A percentile compares a stretch with the other conserved stretches of the same genome.
Conservation (phyloP, 345 rosid species). For the Gossypium stocksii region DNA sequence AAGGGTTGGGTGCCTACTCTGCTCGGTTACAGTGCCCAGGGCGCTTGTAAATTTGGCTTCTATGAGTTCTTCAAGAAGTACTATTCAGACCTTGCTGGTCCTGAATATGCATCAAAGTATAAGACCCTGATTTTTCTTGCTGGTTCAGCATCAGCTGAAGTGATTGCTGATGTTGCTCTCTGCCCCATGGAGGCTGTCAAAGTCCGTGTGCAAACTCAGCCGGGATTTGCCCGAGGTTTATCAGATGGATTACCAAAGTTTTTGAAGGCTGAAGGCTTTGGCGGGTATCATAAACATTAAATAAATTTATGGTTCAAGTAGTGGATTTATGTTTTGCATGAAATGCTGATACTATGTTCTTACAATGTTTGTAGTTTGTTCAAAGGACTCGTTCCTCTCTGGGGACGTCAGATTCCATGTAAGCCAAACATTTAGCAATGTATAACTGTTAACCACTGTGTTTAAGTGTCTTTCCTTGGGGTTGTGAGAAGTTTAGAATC, state of each 20-base stretch:
- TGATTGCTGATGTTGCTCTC: conserved; percentile 87
- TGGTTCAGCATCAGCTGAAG: conserved; percentile 92
- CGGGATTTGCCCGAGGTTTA: conserved; percentile 89
- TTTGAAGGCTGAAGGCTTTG: conserved; percentile 62
- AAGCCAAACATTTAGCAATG: conserved; percentile 23
- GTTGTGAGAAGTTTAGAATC: no score
- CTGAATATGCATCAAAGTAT: conserved; percentile 76
- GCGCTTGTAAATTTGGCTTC: conserved; percentile 87
- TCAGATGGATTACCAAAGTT: conserved; percentile 87
- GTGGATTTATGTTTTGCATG: not conserved
- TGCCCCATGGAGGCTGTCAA: conserved; percentile 97
- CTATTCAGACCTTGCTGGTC: conserved; percentile 91
- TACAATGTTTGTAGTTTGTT: conserved; percentile 47
- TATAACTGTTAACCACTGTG: no score
- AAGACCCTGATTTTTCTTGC: conserved; percentile 89
- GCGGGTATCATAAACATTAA: conserved; percentile 39
- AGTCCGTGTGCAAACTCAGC: conserved; percentile 94
- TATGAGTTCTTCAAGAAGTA: conserved; percentile 91
- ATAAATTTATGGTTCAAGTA: not conserved
- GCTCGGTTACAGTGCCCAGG: conserved; percentile 91
- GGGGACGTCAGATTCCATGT: conserved; percentile 99
- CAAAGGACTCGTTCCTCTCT: conserved; percentile 86
- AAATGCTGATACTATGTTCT: not conserved
- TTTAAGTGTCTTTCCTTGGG: not conserved
- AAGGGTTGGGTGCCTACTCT: conserved; percentile 94